Evolutionary conservation across 1,284 basidiomycete genomes (phyloP).

Genomic region (Puccinia coronata): DNA sequence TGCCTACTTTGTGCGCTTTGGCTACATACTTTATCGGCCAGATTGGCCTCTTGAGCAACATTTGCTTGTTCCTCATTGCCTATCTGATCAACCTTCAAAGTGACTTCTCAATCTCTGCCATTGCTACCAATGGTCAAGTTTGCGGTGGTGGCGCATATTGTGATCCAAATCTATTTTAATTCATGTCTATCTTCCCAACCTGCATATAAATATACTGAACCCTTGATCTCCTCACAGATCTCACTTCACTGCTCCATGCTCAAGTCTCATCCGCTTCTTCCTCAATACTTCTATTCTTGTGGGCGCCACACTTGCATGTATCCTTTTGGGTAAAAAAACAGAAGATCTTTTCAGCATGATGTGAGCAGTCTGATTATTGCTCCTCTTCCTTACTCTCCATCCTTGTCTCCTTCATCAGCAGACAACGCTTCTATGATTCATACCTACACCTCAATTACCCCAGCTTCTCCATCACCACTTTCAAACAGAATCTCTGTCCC

Average conservation of each 20-base stretch:
- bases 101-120: slow-evolving; percentile 44
- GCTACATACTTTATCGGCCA: slow-evolving; percentile 27
- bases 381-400: slow-evolving; percentile 37
- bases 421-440: slow-evolving; percentile 12
- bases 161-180: neutral
- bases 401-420: slow-evolving; percentile 28
- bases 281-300: slow-evolving; percentile 26
- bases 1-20: too few relatives aligned
- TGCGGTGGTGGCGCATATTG: slow-evolving; percentile 46
- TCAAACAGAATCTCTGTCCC: slow-evolving; percentile 29
- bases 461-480: slow-evolving; percentile 27
- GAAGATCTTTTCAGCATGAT: slow-evolving; percentile 24
- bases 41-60: slow-evolving; percentile 17
- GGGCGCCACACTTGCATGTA: slow-evolving; percentile 23
- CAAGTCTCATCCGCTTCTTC: slow-evolving; percentile 26
- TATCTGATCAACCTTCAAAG: slow-evolving; percentile 39
- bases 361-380: slow-evolving; percentile 18
- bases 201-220: neutral
- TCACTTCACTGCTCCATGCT: neutral
- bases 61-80: slow-evolving; percentile 20
- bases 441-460: slow-evolving; percentile 21
- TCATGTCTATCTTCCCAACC: neutral
- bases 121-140: slow-evolving; percentile 49
- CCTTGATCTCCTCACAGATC: neutral
- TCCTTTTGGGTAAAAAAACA: slow-evolving; percentile 29